Evolutionary conservation across 2,329 filamentous ascomycete genomes (phyloP).

Genomic region (Trichoderma cornu-damae): DNA sequence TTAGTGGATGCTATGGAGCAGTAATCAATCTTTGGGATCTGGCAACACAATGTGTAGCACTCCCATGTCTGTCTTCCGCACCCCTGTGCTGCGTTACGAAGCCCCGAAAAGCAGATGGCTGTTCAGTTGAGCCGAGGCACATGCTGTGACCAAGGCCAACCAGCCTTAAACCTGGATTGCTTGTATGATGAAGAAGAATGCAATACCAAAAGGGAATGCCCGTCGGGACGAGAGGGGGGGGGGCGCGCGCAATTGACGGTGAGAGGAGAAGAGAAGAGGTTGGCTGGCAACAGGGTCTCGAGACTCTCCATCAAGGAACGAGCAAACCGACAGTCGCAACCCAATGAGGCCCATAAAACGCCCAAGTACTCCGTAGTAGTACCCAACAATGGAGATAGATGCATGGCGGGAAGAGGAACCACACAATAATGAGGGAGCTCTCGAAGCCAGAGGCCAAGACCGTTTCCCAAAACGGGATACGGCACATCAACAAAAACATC

Average conservation of each 20-base stretch:
- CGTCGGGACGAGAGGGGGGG: background rate
- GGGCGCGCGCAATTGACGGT: background rate
- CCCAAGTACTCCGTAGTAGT: slow-evolving; percentile 11
- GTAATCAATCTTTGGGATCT: slow-evolving; percentile 4
- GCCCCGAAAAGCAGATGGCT: background rate
- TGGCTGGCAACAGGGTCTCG: background rate
- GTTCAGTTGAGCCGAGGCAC: too few relatives aligned
- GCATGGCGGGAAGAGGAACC: background rate
- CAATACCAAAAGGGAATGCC: too few relatives aligned
- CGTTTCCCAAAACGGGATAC: slow-evolving; percentile 8
- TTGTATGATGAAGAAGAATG: background rate
- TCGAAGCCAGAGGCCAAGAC: slow-evolving; percentile 1
- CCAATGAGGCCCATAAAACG: slow-evolving; percentile 7
- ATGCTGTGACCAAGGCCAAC: too few relatives aligned
- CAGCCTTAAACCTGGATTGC: background rate
- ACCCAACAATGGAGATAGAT: slow-evolving; percentile 16
- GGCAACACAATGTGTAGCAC: background rate
- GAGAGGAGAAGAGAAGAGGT: too few relatives aligned
- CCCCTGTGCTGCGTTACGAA: too few relatives aligned
- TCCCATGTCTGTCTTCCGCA: slow-evolving; percentile 2
- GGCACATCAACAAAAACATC: slow-evolving; percentile 14
- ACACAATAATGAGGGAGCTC: background rate
- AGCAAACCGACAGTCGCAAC: background rate
- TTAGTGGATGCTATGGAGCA: slow-evolving; percentile 9
- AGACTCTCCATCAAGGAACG: background rate